These are phyloP conservation scores for Bromus sterilis DNA, from an alignment of 176 grass and related monocot species.

Conservation along the genomic window DNA sequence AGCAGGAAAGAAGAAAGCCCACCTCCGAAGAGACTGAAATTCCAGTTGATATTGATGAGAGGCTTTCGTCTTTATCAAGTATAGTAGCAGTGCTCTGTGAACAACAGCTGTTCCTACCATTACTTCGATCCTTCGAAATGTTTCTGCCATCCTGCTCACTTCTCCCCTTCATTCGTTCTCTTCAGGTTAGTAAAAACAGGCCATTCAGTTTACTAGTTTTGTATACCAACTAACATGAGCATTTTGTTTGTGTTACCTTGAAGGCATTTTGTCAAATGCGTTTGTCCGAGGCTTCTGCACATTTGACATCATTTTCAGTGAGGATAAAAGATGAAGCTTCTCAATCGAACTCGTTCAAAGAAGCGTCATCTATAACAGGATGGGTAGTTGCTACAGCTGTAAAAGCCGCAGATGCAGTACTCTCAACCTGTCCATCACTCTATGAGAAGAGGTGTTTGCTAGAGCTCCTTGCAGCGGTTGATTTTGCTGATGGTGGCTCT, in stretches of 20 bases:
- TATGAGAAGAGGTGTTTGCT: slow-evolving; percentile 89
- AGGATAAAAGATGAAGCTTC: slow-evolving; percentile 76
- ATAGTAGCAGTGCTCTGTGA: slow-evolving; percentile 94
- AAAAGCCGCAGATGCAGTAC: slow-evolving; percentile 80
- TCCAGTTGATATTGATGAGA: slow-evolving; percentile 51
- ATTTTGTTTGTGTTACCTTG: slow-evolving; percentile 24
- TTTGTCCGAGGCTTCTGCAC: slow-evolving; percentile 69
- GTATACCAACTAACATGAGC: slow-evolving; percentile 20
- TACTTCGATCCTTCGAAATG: slow-evolving; percentile 91
- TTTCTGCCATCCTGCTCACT: slow-evolving; percentile 89
- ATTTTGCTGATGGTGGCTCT: slow-evolving; percentile 87
- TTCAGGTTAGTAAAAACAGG: slow-evolving; percentile 61
- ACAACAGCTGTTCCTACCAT: slow-evolving; percentile 79
- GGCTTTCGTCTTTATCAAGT: slow-evolving; percentile 67
- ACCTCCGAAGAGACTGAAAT: slow-evolving; percentile 20
- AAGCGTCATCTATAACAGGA: slow-evolving; percentile 53
- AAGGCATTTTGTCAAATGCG: slow-evolving; percentile 99
- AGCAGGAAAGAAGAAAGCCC: slow-evolving; percentile 37
- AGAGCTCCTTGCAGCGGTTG: slow-evolving; percentile 69
- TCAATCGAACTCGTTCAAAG: slow-evolving; percentile 40
- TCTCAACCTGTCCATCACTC: slow-evolving; percentile 74
- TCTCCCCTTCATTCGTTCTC: slow-evolving; percentile 77
- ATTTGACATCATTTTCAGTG: slow-evolving; percentile 73
- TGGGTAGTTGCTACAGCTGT: slow-evolving; percentile 79
- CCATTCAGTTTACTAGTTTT: not conserved